Base-by-base conservation (phyloP, 1,284 basidiomycete genomes). In the Schizophyllum amplum region DNA sequence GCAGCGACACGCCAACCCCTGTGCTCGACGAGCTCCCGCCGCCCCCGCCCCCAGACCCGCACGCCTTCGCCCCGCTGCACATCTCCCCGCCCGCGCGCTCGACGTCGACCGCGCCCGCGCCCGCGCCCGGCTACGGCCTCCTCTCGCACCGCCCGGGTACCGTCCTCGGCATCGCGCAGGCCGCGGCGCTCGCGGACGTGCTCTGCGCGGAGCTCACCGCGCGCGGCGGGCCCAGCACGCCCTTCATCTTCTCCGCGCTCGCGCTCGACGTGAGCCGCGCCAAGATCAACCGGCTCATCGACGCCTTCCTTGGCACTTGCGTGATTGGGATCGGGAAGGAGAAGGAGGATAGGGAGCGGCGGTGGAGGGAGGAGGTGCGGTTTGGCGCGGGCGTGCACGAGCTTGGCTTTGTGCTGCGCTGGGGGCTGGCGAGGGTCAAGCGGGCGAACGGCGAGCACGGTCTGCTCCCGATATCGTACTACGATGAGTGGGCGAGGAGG, bases 231-330 rank as follows among this genome's bases (percentile, higher is more conserved):
- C 79, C 95, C 59, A 87, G 87, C 24, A 93, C 91, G 1, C 93
- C 93, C 13, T 86, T 95, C 71, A 84, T 96, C 60, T 94, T 96
- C 74, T 90, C 88, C 24, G 85, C 84, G 25, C 83, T 88, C 63
- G 92, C 92, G 22, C 82, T 96, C 58, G 92, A 95, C 65, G 78
- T 94, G 50, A 87, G 84, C 47, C 76, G 84, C 5, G 75, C 81
- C 23, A 80, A 84, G 47, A 84, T 92, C 62, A 85, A 80, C 62
- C 75, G 85, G 55, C 79, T 96, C 51, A 86, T 94, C 62, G 78
- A 83, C 27, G 72, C 86, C 1, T 96, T 93, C 72, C 70, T 95
- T 26, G 72, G 75, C 48, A 82, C 82, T 1, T 84, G 82, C 64
- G 66, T 59, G 11, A 50, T 64, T 47, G 62, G 64, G 24, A 59